Base-by-base conservation (phyloP, 352 stramenopile species). In the Phytophthora cryptogea region DNA sequence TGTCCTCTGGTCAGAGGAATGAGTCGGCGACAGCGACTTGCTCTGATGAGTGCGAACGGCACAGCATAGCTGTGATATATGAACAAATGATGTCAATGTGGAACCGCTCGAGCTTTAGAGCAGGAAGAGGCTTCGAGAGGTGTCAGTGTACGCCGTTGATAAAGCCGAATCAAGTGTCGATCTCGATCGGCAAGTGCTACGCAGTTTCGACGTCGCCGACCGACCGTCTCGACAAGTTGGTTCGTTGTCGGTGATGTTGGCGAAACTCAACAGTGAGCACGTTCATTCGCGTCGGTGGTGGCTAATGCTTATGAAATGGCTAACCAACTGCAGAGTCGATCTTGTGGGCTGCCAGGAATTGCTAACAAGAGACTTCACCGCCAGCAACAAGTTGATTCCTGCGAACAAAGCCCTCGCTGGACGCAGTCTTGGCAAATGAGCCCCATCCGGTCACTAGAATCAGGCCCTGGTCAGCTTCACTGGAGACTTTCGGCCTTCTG, bases 391-490 rank as follows among this genome's bases (percentile, higher is more conserved):
- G 30, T 60, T 57, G 43, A 67, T 68, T 68, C 44, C 42, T 60
- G 40, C 16, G 37, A 47, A 20, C 41, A 35, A n/a, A 52, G 7
- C 33, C 35, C 7, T 28, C n/a, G 65, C 66, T 75, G 62, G 53
- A 62, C 48, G 58, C 66, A 69, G 20, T 7, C 32, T 13, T 59
- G 63, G 42, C 62, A 57, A 75, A 72, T 72, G 57, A 72, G 51
- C 58, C 17, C 26, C 44, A 59, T 46, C 49, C 41, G 52, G 49
- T 65, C 47, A 58, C 64, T 51, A 47, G 47, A 59, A 72, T 59
- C 59, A 61, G 59, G 41, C 47, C 44, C 63, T 56, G 63, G 54
- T 60, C 58, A 61, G 56, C 40, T 13, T 43, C 36, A 57, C 61
- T 53, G 55, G 36, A 67, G 45, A 35, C 41, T 63, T 57, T 53